These are phyloP conservation scores for Flammula alnicola DNA, from an alignment of 1,284 basidiomycete species.

Conservation along the genomic window DNA sequence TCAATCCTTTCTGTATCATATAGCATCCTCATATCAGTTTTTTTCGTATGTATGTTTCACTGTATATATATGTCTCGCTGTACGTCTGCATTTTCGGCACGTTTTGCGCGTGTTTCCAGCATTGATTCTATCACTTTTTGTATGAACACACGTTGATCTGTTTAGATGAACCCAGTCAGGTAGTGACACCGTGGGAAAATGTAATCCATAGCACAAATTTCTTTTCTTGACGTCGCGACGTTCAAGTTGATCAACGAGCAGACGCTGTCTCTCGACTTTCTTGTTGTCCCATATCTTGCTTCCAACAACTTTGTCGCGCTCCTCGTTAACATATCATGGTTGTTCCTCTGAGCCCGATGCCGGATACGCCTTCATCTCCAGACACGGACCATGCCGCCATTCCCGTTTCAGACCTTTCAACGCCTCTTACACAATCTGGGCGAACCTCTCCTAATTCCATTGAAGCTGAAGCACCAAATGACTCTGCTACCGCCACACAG, in stretches of 20 bases:
- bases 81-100: no score
- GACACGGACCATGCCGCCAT: conserved; percentile 14
- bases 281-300: not conserved
- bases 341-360: conserved; percentile 9
- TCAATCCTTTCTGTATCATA: no score
- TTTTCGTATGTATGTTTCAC: no score
- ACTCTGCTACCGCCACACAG: conserved; percentile 27
- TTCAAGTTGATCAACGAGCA: conserved; percentile 8
- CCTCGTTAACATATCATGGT: conserved; percentile 13
- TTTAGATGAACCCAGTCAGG: no score
- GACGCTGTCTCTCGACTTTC: conserved; percentile 4
- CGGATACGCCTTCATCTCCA: conserved; percentile 26
- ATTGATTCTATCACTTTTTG: no score
- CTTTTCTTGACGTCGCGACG: conserved; percentile 2
- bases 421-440: conserved; percentile 36
- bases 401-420: conserved; percentile 29
- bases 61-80: no score
- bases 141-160: no score
- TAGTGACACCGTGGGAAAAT: conserved; percentile 17
- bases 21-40: no score
- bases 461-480: conserved; percentile 26
- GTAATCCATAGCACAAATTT: conserved; percentile 14
- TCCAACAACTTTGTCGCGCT: not conserved
- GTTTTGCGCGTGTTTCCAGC: no score
- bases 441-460: conserved; percentile 35